Conservation (phyloP, 768 basidiomycete genomes). For the Termitomyces sp. region DNA sequence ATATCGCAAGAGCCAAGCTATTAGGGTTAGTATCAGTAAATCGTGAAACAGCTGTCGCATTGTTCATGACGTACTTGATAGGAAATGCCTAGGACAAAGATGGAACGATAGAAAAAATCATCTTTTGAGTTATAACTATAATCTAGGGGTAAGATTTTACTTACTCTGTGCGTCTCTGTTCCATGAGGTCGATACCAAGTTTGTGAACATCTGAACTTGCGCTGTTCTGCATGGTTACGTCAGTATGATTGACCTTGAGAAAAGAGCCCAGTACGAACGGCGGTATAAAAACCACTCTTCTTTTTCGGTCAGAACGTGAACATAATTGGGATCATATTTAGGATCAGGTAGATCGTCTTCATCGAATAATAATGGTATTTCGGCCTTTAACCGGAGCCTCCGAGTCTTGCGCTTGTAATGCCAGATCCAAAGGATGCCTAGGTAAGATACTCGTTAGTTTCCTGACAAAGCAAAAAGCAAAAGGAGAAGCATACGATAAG, state of each 20-base stretch:
- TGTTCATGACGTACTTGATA: slow-evolving; percentile 41
- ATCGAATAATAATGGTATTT: slow-evolving; percentile 66
- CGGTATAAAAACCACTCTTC: slow-evolving; percentile 62
- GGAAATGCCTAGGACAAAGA: slow-evolving; percentile 53
- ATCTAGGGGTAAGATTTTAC: slow-evolving; percentile 11
- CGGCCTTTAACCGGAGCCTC: slow-evolving; percentile 52
- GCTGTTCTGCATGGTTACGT: slow-evolving; percentile 45
- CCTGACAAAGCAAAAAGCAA: background rate
- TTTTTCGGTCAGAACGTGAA: slow-evolving; percentile 61
- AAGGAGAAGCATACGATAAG: slow-evolving; percentile 51
- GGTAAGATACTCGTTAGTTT: background rate
- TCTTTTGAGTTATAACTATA: background rate
- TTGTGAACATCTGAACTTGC: slow-evolving; percentile 62
- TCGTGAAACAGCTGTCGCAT: background rate
- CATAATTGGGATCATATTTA: slow-evolving; percentile 60
- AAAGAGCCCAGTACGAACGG: slow-evolving; percentile 38
- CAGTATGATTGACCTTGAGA: background rate
- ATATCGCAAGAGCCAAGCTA: slow-evolving; percentile 69
- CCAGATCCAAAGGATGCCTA: slow-evolving; percentile 75
- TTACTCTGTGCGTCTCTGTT: slow-evolving; percentile 70
- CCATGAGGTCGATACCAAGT: slow-evolving; percentile 89
- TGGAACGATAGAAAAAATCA: background rate
- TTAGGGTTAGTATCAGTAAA: background rate
- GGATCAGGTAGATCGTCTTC: slow-evolving; percentile 82
- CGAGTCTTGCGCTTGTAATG: slow-evolving; percentile 59